Conservation (phyloP, 441 rosid species). For the Eruca vesicaria region DNA sequence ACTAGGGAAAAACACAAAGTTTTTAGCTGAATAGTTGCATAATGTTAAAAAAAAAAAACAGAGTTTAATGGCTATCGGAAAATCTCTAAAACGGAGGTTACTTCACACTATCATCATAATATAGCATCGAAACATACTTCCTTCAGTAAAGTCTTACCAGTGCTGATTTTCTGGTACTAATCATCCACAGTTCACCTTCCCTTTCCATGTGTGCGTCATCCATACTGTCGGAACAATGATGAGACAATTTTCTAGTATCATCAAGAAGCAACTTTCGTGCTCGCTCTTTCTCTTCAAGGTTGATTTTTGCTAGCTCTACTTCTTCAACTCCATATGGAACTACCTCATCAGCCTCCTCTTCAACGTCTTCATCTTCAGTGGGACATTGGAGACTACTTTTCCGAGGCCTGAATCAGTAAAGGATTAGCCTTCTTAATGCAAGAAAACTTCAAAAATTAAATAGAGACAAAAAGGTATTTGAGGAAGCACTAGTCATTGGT, state of each 20-base stretch:
- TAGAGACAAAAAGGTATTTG: not conserved
- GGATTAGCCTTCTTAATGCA: not conserved
- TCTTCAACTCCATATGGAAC: slow-evolving; percentile 99
- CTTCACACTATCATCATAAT: not conserved
- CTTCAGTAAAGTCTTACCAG: slow-evolving; percentile 58
- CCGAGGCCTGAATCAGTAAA: slow-evolving; percentile 72
- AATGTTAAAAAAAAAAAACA: not conserved
- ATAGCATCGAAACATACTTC: slow-evolving; percentile 14
- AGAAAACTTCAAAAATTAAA: not conserved
- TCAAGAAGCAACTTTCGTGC: slow-evolving; percentile 74
- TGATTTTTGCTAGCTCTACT: slow-evolving; percentile 91
- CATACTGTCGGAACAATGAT: slow-evolving; percentile 48
- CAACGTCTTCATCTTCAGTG: slow-evolving; percentile 95
- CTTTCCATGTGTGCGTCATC: slow-evolving; percentile 49
- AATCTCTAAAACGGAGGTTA: not conserved
- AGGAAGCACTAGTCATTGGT: slow-evolving; percentile 6
- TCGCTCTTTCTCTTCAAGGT: slow-evolving; percentile 81
- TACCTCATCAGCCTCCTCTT: slow-evolving; percentile 97
- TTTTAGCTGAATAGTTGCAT: slow-evolving; percentile 13
- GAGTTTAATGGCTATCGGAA: not conserved
- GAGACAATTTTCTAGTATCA: slow-evolving; percentile 83
- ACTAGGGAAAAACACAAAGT: not conserved
- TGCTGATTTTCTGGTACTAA: slow-evolving; percentile 58
- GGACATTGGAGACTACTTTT: slow-evolving; percentile 89
- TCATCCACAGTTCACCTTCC: slow-evolving; percentile 77